Evolutionary conservation across 2,329 filamentous ascomycete species (phyloP).

Genomic region (Grosmannia clavigera): DNA sequence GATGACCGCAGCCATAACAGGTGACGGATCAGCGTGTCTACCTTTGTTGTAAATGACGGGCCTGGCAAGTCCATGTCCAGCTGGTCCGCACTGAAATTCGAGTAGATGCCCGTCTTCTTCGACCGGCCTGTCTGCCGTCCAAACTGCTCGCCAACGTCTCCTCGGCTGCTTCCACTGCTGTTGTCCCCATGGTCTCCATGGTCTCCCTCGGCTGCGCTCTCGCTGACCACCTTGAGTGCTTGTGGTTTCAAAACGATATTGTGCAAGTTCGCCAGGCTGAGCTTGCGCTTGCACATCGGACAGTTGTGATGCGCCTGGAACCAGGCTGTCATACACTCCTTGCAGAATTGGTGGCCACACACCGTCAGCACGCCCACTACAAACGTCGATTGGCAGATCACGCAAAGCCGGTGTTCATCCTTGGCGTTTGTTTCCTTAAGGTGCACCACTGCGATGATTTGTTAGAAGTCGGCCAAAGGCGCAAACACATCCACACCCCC

Average conservation of each 20-base stretch:
- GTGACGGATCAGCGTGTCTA: constrained; percentile 73
- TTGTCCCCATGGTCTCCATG: constrained; percentile 5
- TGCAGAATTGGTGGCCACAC: constrained; percentile 88
- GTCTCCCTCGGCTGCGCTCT: constrained; percentile 16
- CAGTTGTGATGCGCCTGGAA: constrained; percentile 63
- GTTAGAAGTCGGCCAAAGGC: constrained; percentile 1
- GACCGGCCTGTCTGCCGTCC: background rate
- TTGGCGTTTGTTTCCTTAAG: constrained; percentile 46
- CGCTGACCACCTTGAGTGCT: constrained; percentile 51
- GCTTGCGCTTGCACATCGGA: constrained; percentile 66
- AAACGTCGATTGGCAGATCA: constrained; percentile 74
- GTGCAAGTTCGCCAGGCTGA: constrained; percentile 59
- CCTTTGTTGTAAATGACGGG: constrained; percentile 75
- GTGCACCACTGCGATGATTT: constrained; percentile 30
- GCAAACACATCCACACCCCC: background rate
- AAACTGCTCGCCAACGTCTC: background rate
- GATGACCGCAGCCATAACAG: constrained; percentile 73
- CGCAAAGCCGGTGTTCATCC: constrained; percentile 56
- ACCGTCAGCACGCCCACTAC: constrained; percentile 70
- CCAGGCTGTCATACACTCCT: constrained; percentile 75
- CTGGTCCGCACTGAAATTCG: constrained; percentile 57
- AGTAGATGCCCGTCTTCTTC: constrained; percentile 52
- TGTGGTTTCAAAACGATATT: constrained; percentile 75
- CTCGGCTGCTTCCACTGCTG: background rate
- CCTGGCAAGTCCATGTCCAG: constrained; percentile 62